These are phyloP conservation scores for Austroboletus novae-zelandiae DNA, from an alignment of 1,284 basidiomycete genomes.

Conservation along the genomic window DNA sequence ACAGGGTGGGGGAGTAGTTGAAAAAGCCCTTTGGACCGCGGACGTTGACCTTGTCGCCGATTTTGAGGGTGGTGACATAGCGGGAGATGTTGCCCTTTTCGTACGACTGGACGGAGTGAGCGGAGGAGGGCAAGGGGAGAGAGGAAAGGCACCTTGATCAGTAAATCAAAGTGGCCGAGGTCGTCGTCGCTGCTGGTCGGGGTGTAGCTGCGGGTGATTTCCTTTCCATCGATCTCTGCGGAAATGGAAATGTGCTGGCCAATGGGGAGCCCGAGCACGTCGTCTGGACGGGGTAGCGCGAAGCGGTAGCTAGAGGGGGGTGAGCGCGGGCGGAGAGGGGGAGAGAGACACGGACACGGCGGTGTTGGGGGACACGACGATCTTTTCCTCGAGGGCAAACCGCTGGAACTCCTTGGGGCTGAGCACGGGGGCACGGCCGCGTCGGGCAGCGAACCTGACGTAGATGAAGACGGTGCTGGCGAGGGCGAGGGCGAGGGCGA, in stretches of 20 bases:
- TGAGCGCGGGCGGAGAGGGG: background rate
- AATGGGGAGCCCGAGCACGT: conserved; percentile 89
- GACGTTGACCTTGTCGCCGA: conserved; percentile 84
- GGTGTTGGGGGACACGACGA: conserved; percentile 90
- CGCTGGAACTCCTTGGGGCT: conserved; percentile 77
- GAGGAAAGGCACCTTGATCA: conserved; percentile 78
- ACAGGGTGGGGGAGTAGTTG: conserved; percentile 68
- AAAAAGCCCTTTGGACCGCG: conserved; percentile 98
- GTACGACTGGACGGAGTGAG: conserved; percentile 64
- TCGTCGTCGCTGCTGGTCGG: conserved; percentile 93
- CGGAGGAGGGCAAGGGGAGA: background rate
- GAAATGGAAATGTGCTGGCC: conserved; percentile 95
- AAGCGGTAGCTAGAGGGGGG: conserved; percentile 78
- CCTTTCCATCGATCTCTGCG: conserved; percentile 90
- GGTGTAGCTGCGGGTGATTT: conserved; percentile 90
- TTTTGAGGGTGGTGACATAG: conserved; percentile 74
- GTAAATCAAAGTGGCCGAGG: conserved; percentile 90
- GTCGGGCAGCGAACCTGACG: conserved; percentile 43
- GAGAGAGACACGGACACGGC: conserved; percentile 63
- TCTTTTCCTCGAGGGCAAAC: conserved; percentile 82
- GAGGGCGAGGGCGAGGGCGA: conserved; percentile 38
- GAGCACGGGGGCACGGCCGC: conserved; percentile 65
- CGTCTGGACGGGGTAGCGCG: conserved; percentile 67
- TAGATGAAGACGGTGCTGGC: conserved; percentile 40
- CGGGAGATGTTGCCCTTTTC: conserved; percentile 96